Base-by-base conservation (phyloP, 768 basidiomycete species). In the Gyrodon lividus region DNA sequence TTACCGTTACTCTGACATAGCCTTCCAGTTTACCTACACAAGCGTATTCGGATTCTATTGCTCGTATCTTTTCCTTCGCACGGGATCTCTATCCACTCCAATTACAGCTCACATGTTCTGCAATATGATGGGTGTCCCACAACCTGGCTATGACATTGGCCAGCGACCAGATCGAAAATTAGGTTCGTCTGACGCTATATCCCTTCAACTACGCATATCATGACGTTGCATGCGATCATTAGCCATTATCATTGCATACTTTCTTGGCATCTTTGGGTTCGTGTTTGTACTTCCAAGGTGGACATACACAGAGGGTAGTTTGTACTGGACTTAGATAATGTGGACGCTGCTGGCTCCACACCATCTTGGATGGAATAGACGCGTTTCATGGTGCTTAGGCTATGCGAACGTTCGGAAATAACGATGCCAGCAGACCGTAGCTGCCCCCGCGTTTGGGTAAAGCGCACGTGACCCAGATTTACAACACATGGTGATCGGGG, bases 101-200 rank as follows among this genome's bases (percentile, higher is more conserved):
- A 77, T 94, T 48, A 69, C 79, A 8, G 83, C 92, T 0, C 97
- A 99, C 64, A 71, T 88, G 1, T 96, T 93, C 64, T 98, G 97
- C 75, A 99, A 99, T 64, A 67, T 89, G 44, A 95, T 98, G 91
- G 95, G 95, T 1, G 61, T 98, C 24, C 97, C 96, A 2, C 77
- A 84, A 46, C 77, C 87, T 22, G 62, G 56, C 0, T 68, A 72
- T 26, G 91, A 93, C 51, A 60, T 89, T 31, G 59, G 60, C 35
- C 66, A 70, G 48, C 83, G 79, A 59, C 84, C 84, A 0, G 61
- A 70, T 20, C 72, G 74, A 52, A 82, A 77, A 65, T 70, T 60
- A 58, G 60, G 87, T 87, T 49, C 58, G 83, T 70, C 44, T 2
- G 17, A 3, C 52, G 49, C 16, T 39, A 35, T 14, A 62, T 57